Conservation (phyloP, 805 yeast species). For the Kazachstania psychrophila region DNA sequence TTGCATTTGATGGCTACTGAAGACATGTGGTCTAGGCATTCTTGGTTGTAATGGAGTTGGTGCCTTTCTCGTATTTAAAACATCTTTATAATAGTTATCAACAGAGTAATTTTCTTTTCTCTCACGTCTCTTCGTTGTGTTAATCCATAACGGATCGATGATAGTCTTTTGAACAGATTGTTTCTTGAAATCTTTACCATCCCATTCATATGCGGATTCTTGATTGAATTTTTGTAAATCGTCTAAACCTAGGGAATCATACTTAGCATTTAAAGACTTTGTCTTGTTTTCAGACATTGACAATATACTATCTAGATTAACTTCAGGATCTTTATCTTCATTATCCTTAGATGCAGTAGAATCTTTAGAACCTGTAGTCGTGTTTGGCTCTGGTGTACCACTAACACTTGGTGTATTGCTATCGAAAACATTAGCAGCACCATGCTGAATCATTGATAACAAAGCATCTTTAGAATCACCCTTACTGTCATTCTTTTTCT, state of each 20-base stretch:
- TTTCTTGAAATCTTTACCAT: constrained; percentile 72
- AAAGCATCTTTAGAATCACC: constrained; percentile 55
- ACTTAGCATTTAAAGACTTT: constrained; percentile 49
- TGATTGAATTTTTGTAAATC: constrained; percentile 71
- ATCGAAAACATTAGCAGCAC: constrained; percentile 57
- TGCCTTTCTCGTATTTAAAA: constrained; percentile 54
- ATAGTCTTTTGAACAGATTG: constrained; percentile 42
- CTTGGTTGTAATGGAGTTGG: constrained; percentile 50
- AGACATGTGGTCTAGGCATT: constrained; percentile 76
- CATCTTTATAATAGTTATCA: constrained; percentile 78
- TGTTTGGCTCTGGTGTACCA: constrained; percentile 21
- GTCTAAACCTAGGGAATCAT: constrained; percentile 59
- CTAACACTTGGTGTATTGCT: constrained; percentile 3
- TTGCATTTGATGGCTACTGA: constrained; percentile 86
- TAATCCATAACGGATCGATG: constrained; percentile 60
- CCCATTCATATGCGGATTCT: constrained; percentile 78
- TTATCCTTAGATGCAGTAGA: constrained; percentile 5
- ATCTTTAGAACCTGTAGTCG: background rate
- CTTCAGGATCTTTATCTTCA: constrained; percentile 33
- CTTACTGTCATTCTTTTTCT: constrained; percentile 25
- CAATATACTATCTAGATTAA: constrained; percentile 53
- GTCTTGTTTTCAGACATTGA: constrained; percentile 57
- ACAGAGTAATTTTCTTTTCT: constrained; percentile 71
- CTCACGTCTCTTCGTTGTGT: constrained; percentile 61
- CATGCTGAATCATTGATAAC: constrained; percentile 73